phyloP scores from a whole-genome alignment of 305 asterid genomes.

The Coffea humblotiana region DNA sequence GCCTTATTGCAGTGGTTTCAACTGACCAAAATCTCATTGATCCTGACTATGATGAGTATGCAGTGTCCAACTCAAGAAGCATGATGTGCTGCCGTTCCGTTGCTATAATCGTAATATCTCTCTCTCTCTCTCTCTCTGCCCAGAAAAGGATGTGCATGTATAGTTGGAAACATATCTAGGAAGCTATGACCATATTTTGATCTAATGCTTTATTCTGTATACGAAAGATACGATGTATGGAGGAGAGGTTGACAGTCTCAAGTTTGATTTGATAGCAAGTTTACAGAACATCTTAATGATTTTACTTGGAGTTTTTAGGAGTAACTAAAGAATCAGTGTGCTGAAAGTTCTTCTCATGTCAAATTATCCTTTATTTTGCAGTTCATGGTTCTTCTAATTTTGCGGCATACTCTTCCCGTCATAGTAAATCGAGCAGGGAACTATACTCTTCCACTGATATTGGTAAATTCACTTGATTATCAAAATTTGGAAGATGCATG shows the following conservation, averaged over 20 bases:
- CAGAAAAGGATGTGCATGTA: not conserved
- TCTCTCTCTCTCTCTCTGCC: conserved; percentile 19
- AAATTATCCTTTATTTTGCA: conserved; percentile 30
- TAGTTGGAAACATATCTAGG: not conserved
- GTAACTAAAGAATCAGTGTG: not conserved
- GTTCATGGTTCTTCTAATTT: conserved; percentile 79
- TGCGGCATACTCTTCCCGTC: conserved; percentile 82
- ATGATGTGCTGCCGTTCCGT: conserved; percentile 70
- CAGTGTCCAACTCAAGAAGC: conserved; percentile 63
- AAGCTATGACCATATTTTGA: not conserved
- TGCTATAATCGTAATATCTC: conserved; percentile 65
- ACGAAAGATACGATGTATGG: not conserved
- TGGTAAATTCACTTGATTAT: conserved; percentile 47
- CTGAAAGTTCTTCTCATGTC: not conserved
- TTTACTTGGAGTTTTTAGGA: not conserved
- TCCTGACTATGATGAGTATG: conserved; percentile 58
- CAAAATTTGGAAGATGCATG: not conserved
- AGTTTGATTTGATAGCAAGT: not conserved
- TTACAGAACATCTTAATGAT: not conserved
- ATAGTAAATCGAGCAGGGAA: conserved; percentile 62
- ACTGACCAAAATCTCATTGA: conserved; percentile 54
- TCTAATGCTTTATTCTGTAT: not conserved
- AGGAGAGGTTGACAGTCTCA: not conserved
- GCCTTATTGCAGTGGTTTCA: conserved; percentile 72
- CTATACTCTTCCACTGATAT: conserved; percentile 62